Evolutionary conservation across 768 basidiomycete species (phyloP).

Genomic region (Kwoniella sp.): DNA sequence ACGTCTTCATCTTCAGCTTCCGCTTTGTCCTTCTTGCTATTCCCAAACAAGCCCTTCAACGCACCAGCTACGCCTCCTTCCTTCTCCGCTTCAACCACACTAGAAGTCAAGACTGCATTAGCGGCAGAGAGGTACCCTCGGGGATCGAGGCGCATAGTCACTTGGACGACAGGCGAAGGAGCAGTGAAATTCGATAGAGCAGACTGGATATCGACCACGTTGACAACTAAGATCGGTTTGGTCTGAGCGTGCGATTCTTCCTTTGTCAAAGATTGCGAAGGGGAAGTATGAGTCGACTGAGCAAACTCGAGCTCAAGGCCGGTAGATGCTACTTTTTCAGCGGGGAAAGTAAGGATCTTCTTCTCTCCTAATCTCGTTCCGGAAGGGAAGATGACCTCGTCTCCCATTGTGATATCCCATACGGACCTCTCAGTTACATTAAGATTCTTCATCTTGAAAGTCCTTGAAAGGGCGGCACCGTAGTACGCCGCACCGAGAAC

Average conservation of each 20-base stretch:
- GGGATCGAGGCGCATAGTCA: conserved; percentile 78
- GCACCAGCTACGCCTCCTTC: conserved; percentile 62
- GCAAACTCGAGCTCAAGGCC: conserved; percentile 70
- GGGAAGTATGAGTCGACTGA: conserved; percentile 61
- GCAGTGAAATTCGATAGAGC: conserved; percentile 83
- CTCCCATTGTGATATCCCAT: conserved; percentile 67
- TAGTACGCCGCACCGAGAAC: conserved; percentile 91
- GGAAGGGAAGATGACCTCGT: conserved; percentile 65
- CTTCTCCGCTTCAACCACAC: conserved; percentile 61
- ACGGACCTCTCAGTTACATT: conserved; percentile 73
- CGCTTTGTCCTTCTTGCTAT: conserved; percentile 56
- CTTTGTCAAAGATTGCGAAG: conserved; percentile 18
- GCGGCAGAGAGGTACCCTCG: conserved; percentile 81
- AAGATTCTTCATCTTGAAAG: conserved; percentile 94
- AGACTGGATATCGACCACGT: conserved; percentile 71
- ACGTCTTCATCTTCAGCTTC: conserved; percentile 25
- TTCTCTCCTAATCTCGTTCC: conserved; percentile 76
- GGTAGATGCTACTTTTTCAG: conserved; percentile 57
- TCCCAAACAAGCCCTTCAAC: conserved; percentile 82
- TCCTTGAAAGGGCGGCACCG: conserved; percentile 81
- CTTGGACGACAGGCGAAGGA: conserved; percentile 80
- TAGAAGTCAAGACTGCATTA: conserved; percentile 73
- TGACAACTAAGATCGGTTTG: conserved; percentile 65
- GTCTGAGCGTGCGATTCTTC: not conserved
- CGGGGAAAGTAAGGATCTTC: conserved; percentile 83